Evolutionary conservation across 805 yeast species (phyloP).

Genomic region (Candida broadrunensis): DNA sequence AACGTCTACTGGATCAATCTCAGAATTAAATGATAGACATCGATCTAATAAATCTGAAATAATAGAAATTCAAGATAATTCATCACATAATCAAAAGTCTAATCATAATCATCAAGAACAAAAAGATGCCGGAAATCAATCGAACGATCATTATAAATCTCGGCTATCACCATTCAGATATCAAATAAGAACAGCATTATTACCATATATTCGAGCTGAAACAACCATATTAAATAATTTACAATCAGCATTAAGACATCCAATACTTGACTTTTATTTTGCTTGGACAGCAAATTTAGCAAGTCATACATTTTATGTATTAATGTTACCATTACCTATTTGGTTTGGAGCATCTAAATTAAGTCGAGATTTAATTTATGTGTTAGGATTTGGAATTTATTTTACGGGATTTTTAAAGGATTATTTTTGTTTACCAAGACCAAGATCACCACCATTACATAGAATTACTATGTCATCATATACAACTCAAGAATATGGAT

Average conservation of each 20-base stretch:
- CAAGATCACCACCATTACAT: constrained; percentile 86
- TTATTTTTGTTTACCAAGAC: constrained; percentile 85
- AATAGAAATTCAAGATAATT: too few relatives aligned
- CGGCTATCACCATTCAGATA: constrained; percentile 57
- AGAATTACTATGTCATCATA: constrained; percentile 88
- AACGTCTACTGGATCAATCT: not conserved
- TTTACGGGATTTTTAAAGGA: constrained; percentile 78
- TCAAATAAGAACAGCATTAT: constrained; percentile 47
- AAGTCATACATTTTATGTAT: constrained; percentile 88
- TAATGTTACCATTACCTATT: constrained; percentile 78
- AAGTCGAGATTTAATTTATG: constrained; percentile 58
- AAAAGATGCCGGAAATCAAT: constrained; percentile 72
- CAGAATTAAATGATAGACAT: not conserved
- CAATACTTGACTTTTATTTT: constrained; percentile 67
- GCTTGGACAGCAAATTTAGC: constrained; percentile 88
- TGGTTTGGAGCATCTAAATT: constrained; percentile 70
- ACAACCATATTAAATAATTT: constrained; percentile 54
- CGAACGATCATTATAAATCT: constrained; percentile 61
- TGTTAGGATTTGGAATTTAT: constrained; percentile 69
- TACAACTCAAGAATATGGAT: constrained; percentile 91
- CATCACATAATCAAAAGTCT: too few relatives aligned
- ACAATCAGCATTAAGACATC: constrained; percentile 51
- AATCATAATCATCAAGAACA: too few relatives aligned
- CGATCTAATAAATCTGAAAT: too few relatives aligned
- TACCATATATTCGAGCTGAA: constrained; percentile 62